Base-by-base conservation (phyloP, 2,329 filamentous ascomycete species). In the Cordyceps cicadae region DNA sequence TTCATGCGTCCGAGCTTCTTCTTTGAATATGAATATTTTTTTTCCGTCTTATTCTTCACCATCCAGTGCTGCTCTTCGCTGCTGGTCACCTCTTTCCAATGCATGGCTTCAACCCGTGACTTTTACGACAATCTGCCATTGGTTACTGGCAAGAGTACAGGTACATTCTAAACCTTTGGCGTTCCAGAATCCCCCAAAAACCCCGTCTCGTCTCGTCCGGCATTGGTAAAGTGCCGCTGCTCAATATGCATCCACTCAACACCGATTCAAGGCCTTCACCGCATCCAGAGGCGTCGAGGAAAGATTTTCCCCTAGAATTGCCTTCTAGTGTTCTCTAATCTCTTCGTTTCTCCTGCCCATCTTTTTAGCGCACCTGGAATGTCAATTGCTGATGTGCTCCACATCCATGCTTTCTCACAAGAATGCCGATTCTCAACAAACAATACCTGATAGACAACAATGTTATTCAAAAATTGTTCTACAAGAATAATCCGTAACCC, bases 101-200 rank as follows among this genome's bases (percentile, higher is more conserved):
- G 34, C 12, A 3, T 37, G 12, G 34, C 34, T 37, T 14, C 34
- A 37, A 12, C 34, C 8, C 34, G 12, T 37, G 34, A 29, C 29
- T 5, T 29, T 29, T 29, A 8, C 5, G 29, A 4, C 29, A 29
- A 29, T 29, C 29, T 29, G 29, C 29, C 29, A 6, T 29, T 6
- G 29, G 29, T 5, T 5, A 29, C 29, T 29, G 29, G 5, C 29
- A 29, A 29, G 34, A 37, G 34, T 37, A 37, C 34, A 12, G 34
- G 34, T 37, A 37, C 34, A 14, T 37, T 8, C 34, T 37, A 8
- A 37, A 11, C 34, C 29, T 57, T 46, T 58, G 55, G 55, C 46
- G 55, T 48, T 46, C 55, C 55, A 45, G 56, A 51, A 52, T 51
- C 55, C 46, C 21, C 48, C 29, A n/a, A n/a, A 51, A 51, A 51